phyloP scores from a whole-genome alignment of 352 stramenopile species.

The Elongisporangium prolatum region DNA sequence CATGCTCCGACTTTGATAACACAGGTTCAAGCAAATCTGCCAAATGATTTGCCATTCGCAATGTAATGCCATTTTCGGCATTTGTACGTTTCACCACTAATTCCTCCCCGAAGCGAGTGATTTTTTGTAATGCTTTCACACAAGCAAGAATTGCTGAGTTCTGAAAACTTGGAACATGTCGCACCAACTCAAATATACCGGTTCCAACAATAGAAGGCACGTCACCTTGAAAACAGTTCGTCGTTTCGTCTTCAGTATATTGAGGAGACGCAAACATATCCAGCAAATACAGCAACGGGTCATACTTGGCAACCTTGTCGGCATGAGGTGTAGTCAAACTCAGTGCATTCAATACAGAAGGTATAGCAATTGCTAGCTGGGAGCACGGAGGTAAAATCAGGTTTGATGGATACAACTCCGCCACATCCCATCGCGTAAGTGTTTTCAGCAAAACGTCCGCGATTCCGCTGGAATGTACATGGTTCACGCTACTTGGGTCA shows the following conservation, averaged over 20 bases:
- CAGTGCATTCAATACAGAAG: constrained; percentile 91
- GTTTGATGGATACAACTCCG: constrained; percentile 39
- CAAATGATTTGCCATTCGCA: constrained; percentile 77
- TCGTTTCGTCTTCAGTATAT: constrained; percentile 82
- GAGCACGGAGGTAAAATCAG: constrained; percentile 76
- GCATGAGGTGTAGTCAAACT: constrained; percentile 91
- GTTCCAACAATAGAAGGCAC: constrained; percentile 91
- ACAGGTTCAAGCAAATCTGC: constrained; percentile 93
- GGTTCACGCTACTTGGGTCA: constrained; percentile 93
- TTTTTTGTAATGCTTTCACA: constrained; percentile 87
- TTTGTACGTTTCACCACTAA: constrained; percentile 11
- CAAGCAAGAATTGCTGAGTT: constrained; percentile 83
- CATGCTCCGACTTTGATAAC: constrained; percentile 92
- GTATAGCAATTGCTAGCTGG: constrained; percentile 93
- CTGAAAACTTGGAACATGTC: constrained; percentile 89
- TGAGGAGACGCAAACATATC: constrained; percentile 89
- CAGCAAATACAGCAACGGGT: constrained; percentile 89
- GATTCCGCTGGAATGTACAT: constrained; percentile 91
- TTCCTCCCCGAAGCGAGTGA: constrained; percentile 82
- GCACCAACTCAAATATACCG: constrained; percentile 96
- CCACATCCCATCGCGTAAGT: constrained; percentile 79
- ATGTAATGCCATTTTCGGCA: constrained; percentile 29
- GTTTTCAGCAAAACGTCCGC: constrained; percentile 92
- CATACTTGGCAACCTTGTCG: constrained; percentile 85
- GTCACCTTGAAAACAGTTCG: constrained; percentile 90